Percentiles rank a stretch among this genome's conserved stretches.
phyloP scores from a whole-genome alignment of 192 early-diverging fungal genomes.

The Phlyctochytrium bullatum region DNA sequence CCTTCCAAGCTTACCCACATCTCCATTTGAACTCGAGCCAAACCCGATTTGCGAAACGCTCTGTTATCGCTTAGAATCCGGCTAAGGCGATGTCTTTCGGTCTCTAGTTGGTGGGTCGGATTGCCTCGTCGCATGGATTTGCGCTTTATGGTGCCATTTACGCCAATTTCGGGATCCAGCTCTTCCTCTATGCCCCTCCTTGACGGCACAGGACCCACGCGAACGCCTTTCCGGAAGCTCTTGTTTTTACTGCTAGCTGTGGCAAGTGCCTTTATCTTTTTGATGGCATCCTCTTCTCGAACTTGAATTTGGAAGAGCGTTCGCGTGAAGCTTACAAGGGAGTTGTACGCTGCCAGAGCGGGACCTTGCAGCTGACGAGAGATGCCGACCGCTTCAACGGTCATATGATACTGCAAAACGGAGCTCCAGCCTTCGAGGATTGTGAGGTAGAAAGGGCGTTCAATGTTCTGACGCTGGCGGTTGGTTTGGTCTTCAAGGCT shows the following conservation, averaged over 20 bases:
- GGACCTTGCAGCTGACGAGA: slow-evolving; percentile 10
- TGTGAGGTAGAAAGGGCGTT: background rate
- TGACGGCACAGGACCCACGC: background rate
- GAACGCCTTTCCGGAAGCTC: background rate
- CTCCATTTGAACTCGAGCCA: background rate
- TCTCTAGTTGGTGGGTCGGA: background rate
- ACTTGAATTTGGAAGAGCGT: slow-evolving; percentile 17
- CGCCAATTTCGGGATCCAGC: background rate
- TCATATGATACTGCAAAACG: background rate
- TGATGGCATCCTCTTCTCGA: slow-evolving; percentile 16
- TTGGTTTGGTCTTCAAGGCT: background rate
- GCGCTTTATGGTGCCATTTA: background rate
- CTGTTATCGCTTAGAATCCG: background rate
- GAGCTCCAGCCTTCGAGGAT: slow-evolving; percentile 12
- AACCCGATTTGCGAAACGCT: background rate
- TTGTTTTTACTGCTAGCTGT: background rate
- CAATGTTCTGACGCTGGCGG: background rate
- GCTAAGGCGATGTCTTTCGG: background rate
- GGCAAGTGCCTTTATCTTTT: slow-evolving; percentile 6
- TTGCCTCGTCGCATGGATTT: background rate
- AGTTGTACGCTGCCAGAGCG: slow-evolving; percentile 12
- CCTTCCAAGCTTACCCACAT: background rate
- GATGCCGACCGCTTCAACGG: background rate
- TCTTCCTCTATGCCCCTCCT: background rate
- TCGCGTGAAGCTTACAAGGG: slow-evolving; percentile 11